These are phyloP conservation scores for Talaromyces trachyspermus DNA, from an alignment of 495 filamentous ascomycete species.

Conservation along the genomic window DNA sequence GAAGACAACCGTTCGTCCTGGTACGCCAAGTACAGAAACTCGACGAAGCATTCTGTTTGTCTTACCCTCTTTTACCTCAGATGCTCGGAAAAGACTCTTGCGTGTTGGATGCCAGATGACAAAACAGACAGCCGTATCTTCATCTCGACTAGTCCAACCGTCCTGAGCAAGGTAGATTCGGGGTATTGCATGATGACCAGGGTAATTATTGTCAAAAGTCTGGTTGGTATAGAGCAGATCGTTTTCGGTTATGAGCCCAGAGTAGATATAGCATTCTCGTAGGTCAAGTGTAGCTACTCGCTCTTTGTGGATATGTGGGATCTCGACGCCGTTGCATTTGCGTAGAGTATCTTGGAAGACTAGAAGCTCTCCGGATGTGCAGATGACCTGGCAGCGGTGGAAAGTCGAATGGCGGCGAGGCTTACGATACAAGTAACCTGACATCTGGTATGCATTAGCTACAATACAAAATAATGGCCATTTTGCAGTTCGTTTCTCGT, in stretches of 20 bases:
- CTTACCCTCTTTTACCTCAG: conserved; percentile 37
- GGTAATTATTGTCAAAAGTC: conserved; percentile 61
- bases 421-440: conserved; percentile 60
- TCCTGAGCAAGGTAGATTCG: conserved; percentile 56
- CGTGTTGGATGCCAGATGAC: conserved; percentile 62
- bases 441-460: conserved; percentile 35
- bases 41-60: conserved; percentile 36
- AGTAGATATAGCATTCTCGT: conserved; percentile 66
- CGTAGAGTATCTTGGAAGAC: conserved; percentile 58
- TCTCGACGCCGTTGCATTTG: conserved; percentile 45
- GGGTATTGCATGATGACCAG: conserved; percentile 57
- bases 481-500: neutral
- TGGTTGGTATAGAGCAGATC: conserved; percentile 64
- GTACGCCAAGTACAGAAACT: conserved; percentile 51
- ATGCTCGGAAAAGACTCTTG: conserved; percentile 51
- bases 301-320: conserved; percentile 58
- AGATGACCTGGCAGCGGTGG: conserved; percentile 53
- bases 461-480: neutral
- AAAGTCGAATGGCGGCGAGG: conserved; percentile 59
- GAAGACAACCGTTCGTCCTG: conserved; percentile 63
- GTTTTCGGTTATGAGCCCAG: conserved; percentile 56
- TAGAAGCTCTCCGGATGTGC: conserved; percentile 55
- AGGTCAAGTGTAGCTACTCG: conserved; percentile 53
- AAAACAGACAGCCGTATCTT: conserved; percentile 65
- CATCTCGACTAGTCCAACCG: conserved; percentile 59